phyloP scores from a whole-genome alignment of 106 monocot species.

The Dioscorea alata region DNA sequence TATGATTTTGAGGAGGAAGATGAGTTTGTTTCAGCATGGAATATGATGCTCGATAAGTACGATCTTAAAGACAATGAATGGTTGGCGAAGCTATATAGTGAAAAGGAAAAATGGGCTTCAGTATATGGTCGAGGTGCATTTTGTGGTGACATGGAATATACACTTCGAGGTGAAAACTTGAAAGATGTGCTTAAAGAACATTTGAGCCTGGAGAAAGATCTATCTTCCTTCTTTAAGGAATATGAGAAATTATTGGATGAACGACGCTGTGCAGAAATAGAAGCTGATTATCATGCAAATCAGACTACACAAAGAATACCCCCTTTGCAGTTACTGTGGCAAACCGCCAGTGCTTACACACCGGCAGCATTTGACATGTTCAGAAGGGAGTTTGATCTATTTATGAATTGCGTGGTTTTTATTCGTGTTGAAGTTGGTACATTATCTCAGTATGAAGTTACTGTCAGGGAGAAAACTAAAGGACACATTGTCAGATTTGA shows the following conservation, averaged over 20 bases:
- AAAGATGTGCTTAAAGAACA: conserved; percentile 28
- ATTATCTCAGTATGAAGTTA: conserved; percentile 44
- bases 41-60: conserved; percentile 42
- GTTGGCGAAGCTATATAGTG: conserved; percentile 45
- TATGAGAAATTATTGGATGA: conserved; percentile 39
- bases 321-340: conserved; percentile 45
- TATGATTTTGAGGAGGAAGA: conserved; percentile 64
- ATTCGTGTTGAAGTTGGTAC: conserved; percentile 49
- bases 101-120: conserved; percentile 53
- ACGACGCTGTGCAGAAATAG: conserved; percentile 33
- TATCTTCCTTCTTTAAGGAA: conserved; percentile 33
- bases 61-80: conserved; percentile 54
- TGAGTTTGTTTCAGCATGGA: conserved; percentile 53
- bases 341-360: conserved; percentile 54
- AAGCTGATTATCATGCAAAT: conserved; percentile 59
- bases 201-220: conserved; percentile 32
- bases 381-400: conserved; percentile 53
- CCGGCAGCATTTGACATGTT: conserved; percentile 53
- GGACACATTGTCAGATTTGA: conserved; percentile 63
- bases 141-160: conserved; percentile 47
- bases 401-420: conserved; percentile 47
- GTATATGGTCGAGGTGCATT: conserved; percentile 38
- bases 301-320: conserved; percentile 36
- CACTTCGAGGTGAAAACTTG: conserved; percentile 39
- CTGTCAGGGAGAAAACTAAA: conserved; percentile 38